Evolutionary conservation across 176 grass and related monocot species (phyloP), one percentile per base, ranked within the genome.

Genomic region (Oryza australiensis): DNA sequence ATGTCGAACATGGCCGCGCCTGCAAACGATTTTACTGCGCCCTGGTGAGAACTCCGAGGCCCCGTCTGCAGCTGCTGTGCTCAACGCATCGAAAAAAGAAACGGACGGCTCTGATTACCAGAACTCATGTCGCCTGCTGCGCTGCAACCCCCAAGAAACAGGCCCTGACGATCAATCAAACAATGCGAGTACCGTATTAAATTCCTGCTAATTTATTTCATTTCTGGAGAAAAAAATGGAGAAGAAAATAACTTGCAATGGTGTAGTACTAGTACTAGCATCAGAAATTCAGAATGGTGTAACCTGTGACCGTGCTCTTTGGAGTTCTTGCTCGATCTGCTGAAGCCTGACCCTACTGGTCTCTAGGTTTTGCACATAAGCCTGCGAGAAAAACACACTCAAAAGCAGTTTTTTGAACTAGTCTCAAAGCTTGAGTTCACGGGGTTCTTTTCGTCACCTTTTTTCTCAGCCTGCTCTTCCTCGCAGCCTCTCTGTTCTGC

Each of bases 401-500:
- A 26, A 53, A 55, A 5, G 1, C 12, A 37, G 3, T 27, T 3
- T 37, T 30, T 49, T 37, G 3, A 11, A 1, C 43, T 66, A 18
- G 38, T 40, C 63, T 28, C 40, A 53, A 9, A 72, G 46, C 13
- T 18, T 45, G 68, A 14, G 3, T 76, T 55, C 0, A 18, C 0
- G n/a, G 32, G 9, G 38, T 38, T 51, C 10, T 73, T 66, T 51
- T 84, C 4, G 26, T 38, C 59, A 95, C 96, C 96, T 99, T 99
- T 72, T 99, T 99, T 78, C 96, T 94, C 60, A 99, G 83, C 65
- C 96, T 87, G 85, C 96, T 99, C 89, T 99, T 99, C 87, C 85
- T 93, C 40, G 96, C 96, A 71, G 96, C 96, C 62, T 99, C 96
- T 75, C 96, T 89, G 82, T 99, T 99, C 85, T 99, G 96, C 66